Evolutionary conservation across 768 basidiomycete species (phyloP), one percentile per base, ranked within the genome.

Genomic region (Boletus coccyginus): DNA sequence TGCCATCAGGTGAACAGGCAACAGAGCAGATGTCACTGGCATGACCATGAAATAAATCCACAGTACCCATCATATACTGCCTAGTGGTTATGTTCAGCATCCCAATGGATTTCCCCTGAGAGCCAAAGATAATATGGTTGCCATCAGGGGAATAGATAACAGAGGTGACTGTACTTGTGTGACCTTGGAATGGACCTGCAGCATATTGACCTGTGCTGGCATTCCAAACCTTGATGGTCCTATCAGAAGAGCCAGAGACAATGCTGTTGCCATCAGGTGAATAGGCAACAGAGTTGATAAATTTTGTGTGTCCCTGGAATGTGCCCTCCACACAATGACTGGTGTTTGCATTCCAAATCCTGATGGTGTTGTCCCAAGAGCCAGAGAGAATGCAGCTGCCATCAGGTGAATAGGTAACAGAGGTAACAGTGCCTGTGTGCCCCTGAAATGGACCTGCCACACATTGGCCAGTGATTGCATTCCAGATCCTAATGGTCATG

Each of bases 111-210:
- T 42, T 19, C 3, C 60, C 52, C 7, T 14, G 1, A 19, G 52
- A 50, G 5, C 64, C 64, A 48, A 61, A 58, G 31, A 57, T 63
- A 19, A 74, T 54, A 8, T 53, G 48, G 27, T 12, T 58, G 3
- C 56, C 57, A 62, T 69, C 59, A 31, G 59, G 69, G 41, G 69
- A 70, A 44, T 56, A 56, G 1, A 29, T 46, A 14, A 60, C 39
- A 29, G 48, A 52, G 5, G 2, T n/a, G 4, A 61, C 39, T 13
- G 36, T 5, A n/a, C 10, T 7, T 31, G 10, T 12, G 7, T 53
- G 45, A 6, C 0, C 12, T 5, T 50, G 21, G 3, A 44, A n/a
- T 40, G 55, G 55, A 8, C 12, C 2, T 48, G 48, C 35, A 33
- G 38, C n/a, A 52, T 11, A 13, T 53, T 53, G 51, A 27, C 65